These are phyloP conservation scores for Jatropha curcas DNA, from an alignment of 345 rosid genomes.

Conservation along the genomic window DNA sequence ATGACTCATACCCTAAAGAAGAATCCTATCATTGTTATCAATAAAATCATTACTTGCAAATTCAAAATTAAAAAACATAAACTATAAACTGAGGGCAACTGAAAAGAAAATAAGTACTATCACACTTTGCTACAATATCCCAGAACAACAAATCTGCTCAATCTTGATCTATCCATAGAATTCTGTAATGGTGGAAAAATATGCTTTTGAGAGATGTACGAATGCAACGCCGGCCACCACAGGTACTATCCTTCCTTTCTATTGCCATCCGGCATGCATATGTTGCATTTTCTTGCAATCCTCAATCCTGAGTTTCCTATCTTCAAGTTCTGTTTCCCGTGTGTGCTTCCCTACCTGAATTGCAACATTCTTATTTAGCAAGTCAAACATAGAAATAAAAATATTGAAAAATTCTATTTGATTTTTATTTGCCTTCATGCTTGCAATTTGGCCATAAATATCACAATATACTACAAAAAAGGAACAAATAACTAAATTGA, in stretches of 20 bases:
- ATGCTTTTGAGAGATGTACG: conserved; percentile 65
- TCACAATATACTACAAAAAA: too few relatives aligned
- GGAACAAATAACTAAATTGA: too few relatives aligned
- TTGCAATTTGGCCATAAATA: too few relatives aligned
- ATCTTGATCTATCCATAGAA: conserved; percentile 56
- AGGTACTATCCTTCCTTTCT: conserved; percentile 86
- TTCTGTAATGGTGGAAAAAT: conserved; percentile 47
- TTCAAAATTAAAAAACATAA: neutral
- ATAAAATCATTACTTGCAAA: neutral
- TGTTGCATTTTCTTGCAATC: conserved; percentile 90
- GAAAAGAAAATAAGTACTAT: conserved; percentile 5
- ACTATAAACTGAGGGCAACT: neutral
- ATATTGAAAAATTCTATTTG: neutral
- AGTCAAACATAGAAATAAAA: neutral
- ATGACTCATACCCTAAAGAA: too few relatives aligned
- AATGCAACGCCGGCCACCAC: conserved; percentile 92
- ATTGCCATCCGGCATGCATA: conserved; percentile 96
- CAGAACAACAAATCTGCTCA: conserved; percentile 78
- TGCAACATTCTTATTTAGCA: conserved; percentile 8
- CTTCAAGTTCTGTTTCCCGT: conserved; percentile 88
- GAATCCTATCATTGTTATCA: neutral
- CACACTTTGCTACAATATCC: conserved; percentile 61
- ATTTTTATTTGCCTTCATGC: too few relatives aligned
- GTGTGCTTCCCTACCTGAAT: conserved; percentile 80
- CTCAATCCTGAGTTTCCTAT: conserved; percentile 81